Conservation (phyloP, 805 yeast genomes). For the Saccharomyces paradoxus region DNA sequence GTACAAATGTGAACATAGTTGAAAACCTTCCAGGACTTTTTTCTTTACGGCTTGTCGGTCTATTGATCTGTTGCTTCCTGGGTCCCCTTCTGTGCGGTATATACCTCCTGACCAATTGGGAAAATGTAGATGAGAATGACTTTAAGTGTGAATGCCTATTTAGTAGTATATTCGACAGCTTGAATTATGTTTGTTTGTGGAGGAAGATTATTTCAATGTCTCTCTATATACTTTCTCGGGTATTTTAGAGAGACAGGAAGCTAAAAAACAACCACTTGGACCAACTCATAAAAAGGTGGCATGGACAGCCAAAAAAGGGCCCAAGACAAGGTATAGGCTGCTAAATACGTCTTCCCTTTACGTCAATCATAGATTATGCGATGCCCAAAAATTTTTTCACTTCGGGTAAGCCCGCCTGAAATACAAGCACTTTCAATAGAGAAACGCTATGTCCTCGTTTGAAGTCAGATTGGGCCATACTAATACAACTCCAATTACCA, state of each 20-base stretch:
- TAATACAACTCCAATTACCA: neutral
- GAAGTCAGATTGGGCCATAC: neutral
- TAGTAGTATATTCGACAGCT: neutral
- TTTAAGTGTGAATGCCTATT: neutral
- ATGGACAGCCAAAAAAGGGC: neutral
- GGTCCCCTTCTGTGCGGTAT: neutral
- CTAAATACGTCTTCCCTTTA: neutral
- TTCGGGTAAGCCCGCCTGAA: neutral
- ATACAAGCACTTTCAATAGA: neutral
- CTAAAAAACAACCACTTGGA: neutral
- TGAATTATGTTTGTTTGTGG: neutral
- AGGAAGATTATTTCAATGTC: neutral
- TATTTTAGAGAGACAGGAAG: neutral
- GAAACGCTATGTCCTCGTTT: neutral
- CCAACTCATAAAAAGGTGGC: neutral
- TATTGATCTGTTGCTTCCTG: neutral
- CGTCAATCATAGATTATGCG: neutral
- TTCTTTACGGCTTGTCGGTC: neutral
- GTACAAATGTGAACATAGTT: conserved; percentile 42
- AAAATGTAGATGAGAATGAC: neutral
- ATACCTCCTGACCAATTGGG: neutral
- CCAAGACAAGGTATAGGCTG: neutral
- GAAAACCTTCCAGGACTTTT: conserved; percentile 2
- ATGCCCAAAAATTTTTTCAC: neutral
- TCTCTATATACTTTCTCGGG: neutral